Conservation (phyloP, 768 basidiomycete species). For the Pleurotus sapidus region DNA sequence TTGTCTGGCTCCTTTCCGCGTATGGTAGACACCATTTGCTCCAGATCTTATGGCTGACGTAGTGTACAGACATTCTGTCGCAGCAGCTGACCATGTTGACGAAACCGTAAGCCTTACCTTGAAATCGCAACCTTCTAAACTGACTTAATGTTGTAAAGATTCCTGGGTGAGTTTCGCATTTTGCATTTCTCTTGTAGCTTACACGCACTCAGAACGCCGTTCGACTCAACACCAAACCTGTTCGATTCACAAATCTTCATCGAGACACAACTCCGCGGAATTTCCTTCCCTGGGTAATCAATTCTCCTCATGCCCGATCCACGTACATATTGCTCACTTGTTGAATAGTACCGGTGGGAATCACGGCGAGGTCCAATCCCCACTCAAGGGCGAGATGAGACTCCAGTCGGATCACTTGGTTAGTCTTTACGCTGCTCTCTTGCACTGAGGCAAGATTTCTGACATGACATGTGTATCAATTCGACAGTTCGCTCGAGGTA, state of each 20-base stretch:
- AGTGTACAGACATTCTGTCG: slow-evolving; percentile 15
- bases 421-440: background rate
- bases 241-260: slow-evolving; percentile 47
- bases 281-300: slow-evolving; percentile 35
- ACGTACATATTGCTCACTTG: slow-evolving; percentile 2
- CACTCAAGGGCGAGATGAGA: slow-evolving; percentile 37
- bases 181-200: background rate
- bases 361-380: slow-evolving; percentile 23
- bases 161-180: background rate
- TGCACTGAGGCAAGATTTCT: background rate
- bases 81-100: slow-evolving; percentile 19
- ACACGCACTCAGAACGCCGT: slow-evolving; percentile 27
- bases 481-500: slow-evolving; percentile 24
- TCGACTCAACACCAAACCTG: slow-evolving; percentile 41
- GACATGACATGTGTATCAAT: background rate
- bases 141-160: background rate
- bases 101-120: slow-evolving; percentile 3
- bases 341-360: slow-evolving; percentile 30
- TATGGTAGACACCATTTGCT: slow-evolving; percentile 5
- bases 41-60: background rate
- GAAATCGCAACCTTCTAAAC: background rate
- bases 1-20: slow-evolving; percentile 34
- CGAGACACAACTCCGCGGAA: slow-evolving; percentile 43
- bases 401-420: slow-evolving; percentile 38
- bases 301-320: background rate